phyloP scores from a whole-genome alignment of 2,329 filamentous ascomycete genomes.

The Drechslera avenae region DNA sequence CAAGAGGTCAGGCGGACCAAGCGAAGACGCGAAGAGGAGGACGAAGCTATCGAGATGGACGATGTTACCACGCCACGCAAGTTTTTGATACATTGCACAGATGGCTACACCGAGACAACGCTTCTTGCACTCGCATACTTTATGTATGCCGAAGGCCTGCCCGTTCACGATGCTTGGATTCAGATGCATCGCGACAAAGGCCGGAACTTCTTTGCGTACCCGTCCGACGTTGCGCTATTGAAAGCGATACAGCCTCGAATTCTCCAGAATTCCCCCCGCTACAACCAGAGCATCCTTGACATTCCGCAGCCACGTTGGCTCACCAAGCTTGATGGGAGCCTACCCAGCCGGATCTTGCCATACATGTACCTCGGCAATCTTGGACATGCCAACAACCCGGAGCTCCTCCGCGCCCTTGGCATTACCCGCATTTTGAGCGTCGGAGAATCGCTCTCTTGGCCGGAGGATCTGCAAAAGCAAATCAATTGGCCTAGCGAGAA shows the following conservation, averaged over 20 bases:
- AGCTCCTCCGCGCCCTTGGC: constrained; percentile 76
- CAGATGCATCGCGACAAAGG: constrained; percentile 77
- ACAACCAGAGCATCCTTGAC: constrained; percentile 56
- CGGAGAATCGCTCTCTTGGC: constrained; percentile 86
- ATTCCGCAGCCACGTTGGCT: constrained; percentile 80
- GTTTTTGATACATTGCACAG: constrained; percentile 88
- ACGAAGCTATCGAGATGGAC: constrained; percentile 63
- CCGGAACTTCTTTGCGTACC: constrained; percentile 96
- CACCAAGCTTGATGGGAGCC: constrained; percentile 80
- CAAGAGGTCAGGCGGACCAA: constrained; percentile 46
- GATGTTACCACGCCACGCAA: constrained; percentile 57
- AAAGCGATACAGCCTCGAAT: constrained; percentile 76
- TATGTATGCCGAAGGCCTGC: constrained; percentile 84
- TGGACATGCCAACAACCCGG: constrained; percentile 90
- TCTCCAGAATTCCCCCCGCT: constrained; percentile 69
- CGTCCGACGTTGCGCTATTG: constrained; percentile 84
- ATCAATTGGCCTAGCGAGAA: constrained; percentile 78
- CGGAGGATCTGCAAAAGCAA: constrained; percentile 61
- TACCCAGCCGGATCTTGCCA: constrained; percentile 85
- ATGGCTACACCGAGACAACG: constrained; percentile 95
- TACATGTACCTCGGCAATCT: constrained; percentile 98
- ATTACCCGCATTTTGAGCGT: constrained; percentile 90
- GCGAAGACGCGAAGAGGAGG: constrained; percentile 53
- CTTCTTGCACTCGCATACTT: constrained; percentile 89
- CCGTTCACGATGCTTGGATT: constrained; percentile 86